Conservation (phyloP, 2,329 filamentous ascomycete genomes). For the Hymenoscyphus scutula region DNA sequence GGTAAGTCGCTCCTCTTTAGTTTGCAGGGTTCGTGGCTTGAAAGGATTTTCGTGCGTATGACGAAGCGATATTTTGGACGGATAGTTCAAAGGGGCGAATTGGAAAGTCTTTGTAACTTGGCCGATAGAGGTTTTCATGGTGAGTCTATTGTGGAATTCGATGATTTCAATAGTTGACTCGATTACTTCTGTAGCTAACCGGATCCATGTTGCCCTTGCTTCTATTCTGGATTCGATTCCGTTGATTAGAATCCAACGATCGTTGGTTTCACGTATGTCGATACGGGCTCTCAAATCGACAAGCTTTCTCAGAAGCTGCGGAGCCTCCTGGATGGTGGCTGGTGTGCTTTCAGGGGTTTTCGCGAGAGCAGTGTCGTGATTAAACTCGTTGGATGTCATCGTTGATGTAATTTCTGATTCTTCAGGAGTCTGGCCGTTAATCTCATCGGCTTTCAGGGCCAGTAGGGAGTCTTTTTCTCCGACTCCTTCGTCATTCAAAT, state of each 20-base stretch:
- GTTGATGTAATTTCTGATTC: background rate
- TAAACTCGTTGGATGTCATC: background rate
- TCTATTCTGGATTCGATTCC: background rate
- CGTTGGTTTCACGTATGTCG: background rate
- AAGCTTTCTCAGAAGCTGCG: background rate
- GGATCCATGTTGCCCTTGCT: background rate
- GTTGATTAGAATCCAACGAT: constrained; percentile 1
- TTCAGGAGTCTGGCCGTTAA: too few relatives aligned
- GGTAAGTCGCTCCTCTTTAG: too few relatives aligned
- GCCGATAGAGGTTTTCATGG: background rate
- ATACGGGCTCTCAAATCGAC: background rate
- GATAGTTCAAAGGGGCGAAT: background rate
- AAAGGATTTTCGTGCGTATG: background rate
- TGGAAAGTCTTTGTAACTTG: background rate
- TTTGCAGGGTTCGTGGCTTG: too few relatives aligned
- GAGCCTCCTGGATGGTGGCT: background rate
- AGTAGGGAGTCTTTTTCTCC: too few relatives aligned
- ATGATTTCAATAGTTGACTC: background rate
- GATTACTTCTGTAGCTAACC: background rate
- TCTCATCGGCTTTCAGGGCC: too few relatives aligned
- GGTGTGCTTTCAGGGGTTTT: background rate
- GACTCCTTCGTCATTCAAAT: background rate
- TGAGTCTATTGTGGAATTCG: background rate
- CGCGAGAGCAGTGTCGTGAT: background rate
- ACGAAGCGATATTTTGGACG: background rate